A percentile compares a stretch with the other conserved stretches of the same genome.
Conservation (phyloP, 2,329 filamentous ascomycete species). For the Calonectria hongkongensis region DNA sequence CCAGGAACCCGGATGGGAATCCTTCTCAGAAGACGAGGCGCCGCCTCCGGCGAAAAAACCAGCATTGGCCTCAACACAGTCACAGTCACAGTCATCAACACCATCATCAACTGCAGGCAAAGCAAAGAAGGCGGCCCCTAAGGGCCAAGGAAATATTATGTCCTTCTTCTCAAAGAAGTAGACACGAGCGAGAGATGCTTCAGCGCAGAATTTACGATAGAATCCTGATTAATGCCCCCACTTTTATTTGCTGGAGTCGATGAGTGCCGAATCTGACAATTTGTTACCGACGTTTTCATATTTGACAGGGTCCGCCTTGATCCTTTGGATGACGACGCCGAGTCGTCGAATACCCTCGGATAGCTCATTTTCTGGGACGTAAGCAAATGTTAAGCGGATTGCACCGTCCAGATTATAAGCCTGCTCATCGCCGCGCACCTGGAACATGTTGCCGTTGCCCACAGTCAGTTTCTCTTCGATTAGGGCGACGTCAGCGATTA, state of each 20-base stretch:
- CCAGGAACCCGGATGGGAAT: slow-evolving; percentile 91
- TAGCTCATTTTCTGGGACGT: slow-evolving; percentile 80
- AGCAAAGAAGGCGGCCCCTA: slow-evolving; percentile 74
- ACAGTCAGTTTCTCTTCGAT: slow-evolving; percentile 80
- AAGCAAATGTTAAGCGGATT: slow-evolving; percentile 82
- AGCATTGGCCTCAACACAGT: slow-evolving; percentile 64
- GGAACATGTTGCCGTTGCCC: slow-evolving; percentile 82
- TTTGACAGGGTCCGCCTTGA: slow-evolving; percentile 55
- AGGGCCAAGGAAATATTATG: slow-evolving; percentile 90
- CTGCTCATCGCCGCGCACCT: slow-evolving; percentile 75
- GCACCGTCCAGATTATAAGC: slow-evolving; percentile 74
- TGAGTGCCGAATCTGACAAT: slow-evolving; percentile 42
- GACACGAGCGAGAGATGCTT: background rate
- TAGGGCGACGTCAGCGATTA: slow-evolving; percentile 74
- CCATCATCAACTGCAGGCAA: slow-evolving; percentile 69
- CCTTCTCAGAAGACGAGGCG: slow-evolving; percentile 92
- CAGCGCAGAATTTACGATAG: slow-evolving; percentile 10
- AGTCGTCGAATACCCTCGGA: slow-evolving; percentile 81
- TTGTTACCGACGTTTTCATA: slow-evolving; percentile 49
- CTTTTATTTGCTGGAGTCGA: slow-evolving; percentile 54
- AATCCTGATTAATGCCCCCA: slow-evolving; percentile 23
- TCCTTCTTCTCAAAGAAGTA: slow-evolving; percentile 92
- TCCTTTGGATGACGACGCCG: slow-evolving; percentile 65
- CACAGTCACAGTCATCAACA: slow-evolving; percentile 44
- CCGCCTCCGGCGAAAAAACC: slow-evolving; percentile 70